Evolutionary conservation across 495 filamentous ascomycete species (phyloP), one percentile per base, ranked within the genome.

Genomic region (Penicillium paxilli): DNA sequence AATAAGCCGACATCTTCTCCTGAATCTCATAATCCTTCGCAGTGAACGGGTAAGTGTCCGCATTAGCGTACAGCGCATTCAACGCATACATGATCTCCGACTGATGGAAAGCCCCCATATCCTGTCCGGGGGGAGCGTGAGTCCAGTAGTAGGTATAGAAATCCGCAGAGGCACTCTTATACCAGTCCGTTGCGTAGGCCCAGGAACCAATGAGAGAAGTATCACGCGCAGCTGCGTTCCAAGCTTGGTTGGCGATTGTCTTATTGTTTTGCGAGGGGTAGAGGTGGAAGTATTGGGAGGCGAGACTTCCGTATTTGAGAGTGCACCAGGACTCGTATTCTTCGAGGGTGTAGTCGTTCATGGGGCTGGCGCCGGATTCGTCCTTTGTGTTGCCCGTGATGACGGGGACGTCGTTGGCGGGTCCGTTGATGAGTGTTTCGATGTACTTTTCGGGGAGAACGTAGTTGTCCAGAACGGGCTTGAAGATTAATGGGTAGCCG

Each of bases 391-490:
- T 69, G 24, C 64, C 64, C 1, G 66, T 67, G 35, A 69, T 63
- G 16, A 69, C 51, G 38, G 66, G 67, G 75, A 80, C 33, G 68
- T 81, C 26, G 51, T 69, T 53, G 57, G 64, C 66, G 1, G 61
- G 61, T 5, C 66, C 66, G 16, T 63, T 63, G 30, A 44, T 9
- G 26, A 69, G 42, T 0, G 55, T 59, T 23, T 67, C 59, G 24
- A 63, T 53, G 47, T 69, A 69, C 17, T 47, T 67, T 14, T 58
- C 52, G 2, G 64, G 64, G 1, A 69, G 54, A 14, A 64, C 64
- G 49, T 67, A 69, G 41, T 47, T 37, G 53, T 69, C 66, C 4
- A 69, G 59, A 9, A 59, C 58, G 6, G 66, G 60, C 57, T 66
- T 69, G 66, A 64, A 69, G 49, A 67, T 63, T 25, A 62, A 51